Evolutionary conservation across 768 basidiomycete genomes (phyloP), one percentile per base, ranked within the genome.

Genomic region (Mycena maculata): DNA sequence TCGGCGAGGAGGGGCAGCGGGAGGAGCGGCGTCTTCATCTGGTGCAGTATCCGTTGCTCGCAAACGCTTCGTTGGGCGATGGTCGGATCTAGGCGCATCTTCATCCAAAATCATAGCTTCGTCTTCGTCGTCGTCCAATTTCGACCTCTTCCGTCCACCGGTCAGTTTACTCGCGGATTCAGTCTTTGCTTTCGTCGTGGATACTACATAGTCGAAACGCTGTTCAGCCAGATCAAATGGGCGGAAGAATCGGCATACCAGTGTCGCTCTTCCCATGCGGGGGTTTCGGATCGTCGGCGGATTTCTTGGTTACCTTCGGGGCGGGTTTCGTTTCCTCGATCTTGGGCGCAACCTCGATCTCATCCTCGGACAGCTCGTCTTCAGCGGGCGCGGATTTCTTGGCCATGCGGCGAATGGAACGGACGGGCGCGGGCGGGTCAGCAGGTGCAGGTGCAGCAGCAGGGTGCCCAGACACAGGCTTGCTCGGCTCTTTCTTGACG

Each of bases 41-140:
- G 33, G 38, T 10, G 42, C 66, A 25, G n/a, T 25, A 39, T 38
- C 36, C 10, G 8, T 23, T 52, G 27, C 27, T n/a, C 61, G 65
- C 50, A 56, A 25, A n/a, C 67, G 63, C 54, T 71, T 69, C 16
- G 60, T 45, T 23, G 63, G 53, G n/a, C 50, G 67, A 25, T 8
- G 27, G 52, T 67, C 54, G 20, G n/a, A n/a, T n/a, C n/a, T n/a
- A n/a, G 44, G 13, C n/a, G 23, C 27, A 10, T 70, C 64, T 31
- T 54, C 42, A 42, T 62, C 48, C 33, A 38, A 47, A 16, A 31
- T 20, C 25, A n/a, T 44, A 18, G 50, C 54, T 55, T 60, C n/a
- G 4, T 61, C 54, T 55, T 60, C 20, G 4, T 65, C 54, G 6
- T 60, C 52, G 11, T 68, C 63, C 20, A 22, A 25, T n/a, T 33